Evolutionary conservation across 2,329 filamentous ascomycete species (phyloP).

Genomic region (Teratosphaeria viscida): DNA sequence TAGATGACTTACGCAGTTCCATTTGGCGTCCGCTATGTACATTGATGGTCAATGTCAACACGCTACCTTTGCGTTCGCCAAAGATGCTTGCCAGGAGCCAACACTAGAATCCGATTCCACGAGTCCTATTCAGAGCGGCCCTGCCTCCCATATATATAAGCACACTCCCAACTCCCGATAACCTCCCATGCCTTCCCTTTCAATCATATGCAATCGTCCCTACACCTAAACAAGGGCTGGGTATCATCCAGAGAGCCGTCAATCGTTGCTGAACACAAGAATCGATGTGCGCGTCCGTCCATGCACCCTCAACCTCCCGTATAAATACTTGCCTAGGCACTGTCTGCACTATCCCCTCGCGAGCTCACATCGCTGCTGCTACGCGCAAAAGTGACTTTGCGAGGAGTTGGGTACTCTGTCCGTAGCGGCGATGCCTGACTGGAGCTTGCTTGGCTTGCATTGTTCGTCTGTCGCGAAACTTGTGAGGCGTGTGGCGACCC

Average conservation of each 20-base stretch:
- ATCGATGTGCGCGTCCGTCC: neutral
- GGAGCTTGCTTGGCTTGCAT: constrained; percentile 10
- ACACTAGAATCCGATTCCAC: neutral
- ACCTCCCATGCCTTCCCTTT: neutral
- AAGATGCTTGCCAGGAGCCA: neutral
- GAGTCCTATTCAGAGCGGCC: neutral
- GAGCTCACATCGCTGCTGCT: constrained; percentile 15
- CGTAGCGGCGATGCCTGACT: constrained; percentile 16
- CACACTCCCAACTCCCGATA: neutral
- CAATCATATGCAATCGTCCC: neutral
- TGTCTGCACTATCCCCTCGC: neutral
- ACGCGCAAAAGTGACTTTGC: constrained; percentile 18
- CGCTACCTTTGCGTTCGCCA: neutral
- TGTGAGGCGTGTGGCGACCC: constrained; percentile 36
- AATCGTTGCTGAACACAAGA: neutral
- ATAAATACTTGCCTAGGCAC: neutral
- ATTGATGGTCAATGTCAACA: neutral
- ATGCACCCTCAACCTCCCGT: neutral
- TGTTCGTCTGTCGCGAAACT: constrained; percentile 3
- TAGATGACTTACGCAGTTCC: neutral
- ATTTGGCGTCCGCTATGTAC: neutral
- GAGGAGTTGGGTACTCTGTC: constrained; percentile 14
- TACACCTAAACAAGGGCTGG: neutral
- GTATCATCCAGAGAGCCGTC: neutral
- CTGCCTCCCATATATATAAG: neutral